A percentile compares a stretch with the other conserved stretches of the same genome.
Evolutionary conservation across 306 rosid species (phyloP).

Genomic region (Urtica urens): DNA sequence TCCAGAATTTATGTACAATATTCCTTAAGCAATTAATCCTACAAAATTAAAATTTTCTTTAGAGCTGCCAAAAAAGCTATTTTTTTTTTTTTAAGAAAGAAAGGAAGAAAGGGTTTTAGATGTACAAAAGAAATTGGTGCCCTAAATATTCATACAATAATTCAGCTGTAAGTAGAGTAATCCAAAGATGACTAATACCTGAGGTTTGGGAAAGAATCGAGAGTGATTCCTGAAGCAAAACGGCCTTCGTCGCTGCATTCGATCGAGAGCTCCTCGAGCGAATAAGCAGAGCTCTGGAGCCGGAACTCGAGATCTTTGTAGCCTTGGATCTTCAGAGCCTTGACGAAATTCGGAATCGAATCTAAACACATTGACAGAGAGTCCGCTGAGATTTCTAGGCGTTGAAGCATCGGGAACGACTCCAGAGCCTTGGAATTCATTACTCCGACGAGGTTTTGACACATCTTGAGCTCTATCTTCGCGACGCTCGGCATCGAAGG

Average conservation of each 20-base stretch:
- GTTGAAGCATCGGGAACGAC: constrained; percentile 1
- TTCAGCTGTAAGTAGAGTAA: too few species aligned
- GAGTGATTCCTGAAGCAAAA: background rate
- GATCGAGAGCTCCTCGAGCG: background rate
- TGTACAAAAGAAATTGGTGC: too few species aligned
- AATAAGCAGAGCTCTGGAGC: background rate
- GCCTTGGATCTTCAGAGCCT: too few species aligned
- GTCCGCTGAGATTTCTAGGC: background rate
- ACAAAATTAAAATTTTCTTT: too few species aligned
- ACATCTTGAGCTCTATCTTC: background rate
- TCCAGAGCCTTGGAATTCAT: background rate
- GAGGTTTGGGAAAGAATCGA: constrained; percentile 6
- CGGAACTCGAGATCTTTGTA: background rate
- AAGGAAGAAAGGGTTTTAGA: too few species aligned
- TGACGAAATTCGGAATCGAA: background rate
- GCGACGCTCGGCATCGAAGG: constrained; percentile 10
- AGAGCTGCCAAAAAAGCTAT: too few species aligned
- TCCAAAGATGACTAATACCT: too few species aligned
- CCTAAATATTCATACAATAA: too few species aligned
- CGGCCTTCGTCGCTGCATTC: too few species aligned
- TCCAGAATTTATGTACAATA: too few species aligned
- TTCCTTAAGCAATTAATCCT: too few species aligned
- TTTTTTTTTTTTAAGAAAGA: too few species aligned
- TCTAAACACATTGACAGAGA: background rate
- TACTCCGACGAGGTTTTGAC: background rate